These are phyloP conservation scores for Myxozyma udenii DNA, from an alignment of 805 yeast species.

Conservation along the genomic window DNA sequence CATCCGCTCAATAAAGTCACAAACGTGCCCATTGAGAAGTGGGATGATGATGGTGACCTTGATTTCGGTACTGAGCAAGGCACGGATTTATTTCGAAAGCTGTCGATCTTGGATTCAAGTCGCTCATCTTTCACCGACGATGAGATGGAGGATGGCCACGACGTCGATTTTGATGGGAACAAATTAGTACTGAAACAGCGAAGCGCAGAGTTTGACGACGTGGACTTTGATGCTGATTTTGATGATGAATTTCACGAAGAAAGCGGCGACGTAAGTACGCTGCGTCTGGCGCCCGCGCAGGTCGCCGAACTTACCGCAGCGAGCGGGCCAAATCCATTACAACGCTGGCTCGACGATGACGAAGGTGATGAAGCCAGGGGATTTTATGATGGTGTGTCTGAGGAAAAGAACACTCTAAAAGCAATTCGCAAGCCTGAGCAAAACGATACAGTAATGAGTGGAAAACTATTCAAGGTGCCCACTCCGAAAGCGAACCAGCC, in stretches of 20 bases:
- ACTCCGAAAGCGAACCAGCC: neutral
- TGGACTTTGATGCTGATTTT: neutral
- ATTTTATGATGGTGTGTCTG: slow-evolving; percentile 1
- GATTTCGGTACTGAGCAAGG: slow-evolving; percentile 15
- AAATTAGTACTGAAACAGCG: neutral
- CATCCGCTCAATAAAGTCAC: slow-evolving; percentile 18
- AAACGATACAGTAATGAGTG: too few species aligned
- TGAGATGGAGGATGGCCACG: neutral
- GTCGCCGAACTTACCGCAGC: neutral
- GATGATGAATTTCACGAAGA: slow-evolving; percentile 7
- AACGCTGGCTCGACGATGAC: slow-evolving; percentile 9
- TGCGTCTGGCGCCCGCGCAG: slow-evolving; percentile 6
- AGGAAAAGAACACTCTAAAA: neutral
- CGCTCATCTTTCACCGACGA: slow-evolving; percentile 1
- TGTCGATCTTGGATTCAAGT: slow-evolving; percentile 9
- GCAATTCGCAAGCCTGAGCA: too few species aligned
- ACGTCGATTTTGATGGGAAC: neutral
- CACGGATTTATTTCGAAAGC: slow-evolving; percentile 12
- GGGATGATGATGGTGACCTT: slow-evolving; percentile 27
- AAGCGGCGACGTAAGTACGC: neutral
- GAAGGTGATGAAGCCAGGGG: too few species aligned
- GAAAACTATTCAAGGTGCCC: neutral
- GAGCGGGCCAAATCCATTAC: neutral
- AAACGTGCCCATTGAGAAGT: slow-evolving; percentile 19
- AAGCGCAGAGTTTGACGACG: neutral